Base-by-base conservation (phyloP, 1,139 yeast genomes). In the Blastobotrys elegans region DNA sequence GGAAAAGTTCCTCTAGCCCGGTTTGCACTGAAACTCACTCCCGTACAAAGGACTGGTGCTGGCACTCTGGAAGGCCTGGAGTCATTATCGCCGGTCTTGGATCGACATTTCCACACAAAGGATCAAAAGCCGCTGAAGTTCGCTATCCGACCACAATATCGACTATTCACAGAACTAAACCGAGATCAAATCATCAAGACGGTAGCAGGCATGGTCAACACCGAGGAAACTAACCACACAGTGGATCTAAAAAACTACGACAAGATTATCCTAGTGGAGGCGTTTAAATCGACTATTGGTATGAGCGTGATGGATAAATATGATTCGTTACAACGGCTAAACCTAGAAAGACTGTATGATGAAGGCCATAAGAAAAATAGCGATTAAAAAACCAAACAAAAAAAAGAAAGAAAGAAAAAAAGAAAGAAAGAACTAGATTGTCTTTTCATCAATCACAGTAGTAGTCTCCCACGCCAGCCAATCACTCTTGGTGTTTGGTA, bases 401-500 rank as follows among this genome's bases (percentile, higher is more conserved):
- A 33, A 33, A 10, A 10, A 16, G 26, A 29, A 17, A 13, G 4
- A 33, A 22, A 43, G 32, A 16, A 43, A 33, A 22, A 20, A 33
- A n/a, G 14, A 17, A 33, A 32, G 7, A 34, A 30, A 44, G 14
- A 18, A 14, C 38, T 44, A 47, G 8, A 48, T 22, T 5, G 48
- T 18, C 14, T 17, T 29, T 36, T 53, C 56, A 30, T 51, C 21
- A 32, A 73, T 74, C 8, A 48, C 49, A n/a, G 75, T 63, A n/a
- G 71, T 68, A 2, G 62, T 59, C 61, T 87, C 94, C 89, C 95
- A 90, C 2, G 90, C 82, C 29, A 92, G 70, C 97, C 97, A 92
- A 61, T 92, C 98, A 53, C 95, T 84, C 44, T 76, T 76, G 35
- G 81, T 82, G 58, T 84, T 87, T 21, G 98, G 98, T 52, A 92